phyloP scores from a whole-genome alignment of 225 moss, liverwort and hornwort genomes.

The Physcomitrium patens region DNA sequence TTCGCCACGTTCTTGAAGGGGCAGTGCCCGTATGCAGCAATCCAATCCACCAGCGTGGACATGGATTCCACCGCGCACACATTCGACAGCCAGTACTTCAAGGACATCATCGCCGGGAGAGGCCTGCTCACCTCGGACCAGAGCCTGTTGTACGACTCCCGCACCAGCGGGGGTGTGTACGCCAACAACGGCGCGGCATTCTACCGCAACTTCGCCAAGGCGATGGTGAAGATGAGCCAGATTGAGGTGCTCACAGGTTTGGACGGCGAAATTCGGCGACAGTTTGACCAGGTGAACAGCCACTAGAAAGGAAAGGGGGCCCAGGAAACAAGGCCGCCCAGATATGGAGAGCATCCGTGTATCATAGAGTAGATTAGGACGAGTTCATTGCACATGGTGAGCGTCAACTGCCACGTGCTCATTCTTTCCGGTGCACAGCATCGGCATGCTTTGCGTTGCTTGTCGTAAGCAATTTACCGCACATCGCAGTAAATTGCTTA shows the following conservation, averaged over 20 bases:
- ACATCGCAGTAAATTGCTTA: too few species aligned
- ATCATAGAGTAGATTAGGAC: too few species aligned
- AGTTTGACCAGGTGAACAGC: background rate
- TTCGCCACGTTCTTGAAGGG: conserved; percentile 25
- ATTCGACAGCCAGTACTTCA: conserved; percentile 38
- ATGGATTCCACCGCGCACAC: conserved; percentile 30
- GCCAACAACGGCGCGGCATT: conserved; percentile 22
- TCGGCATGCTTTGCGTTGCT: too few species aligned
- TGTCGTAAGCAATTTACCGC: too few species aligned
- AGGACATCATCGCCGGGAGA: conserved; percentile 21
- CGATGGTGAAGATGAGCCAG: conserved; percentile 33
- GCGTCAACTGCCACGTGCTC: too few species aligned
- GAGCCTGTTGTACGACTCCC: conserved; percentile 15
- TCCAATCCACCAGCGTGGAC: background rate
- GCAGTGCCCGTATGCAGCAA: conserved; percentile 4
- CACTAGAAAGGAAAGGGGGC: too few species aligned
- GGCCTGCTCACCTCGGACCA: conserved; percentile 36
- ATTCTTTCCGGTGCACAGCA: too few species aligned
- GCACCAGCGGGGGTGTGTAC: conserved; percentile 13
- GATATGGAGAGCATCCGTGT: too few species aligned
- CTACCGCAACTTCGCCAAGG: conserved; percentile 20
- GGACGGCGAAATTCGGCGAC: conserved; percentile 24
- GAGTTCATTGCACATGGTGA: too few species aligned
- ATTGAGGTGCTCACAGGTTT: conserved; percentile 22
- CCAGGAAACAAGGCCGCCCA: too few species aligned